A percentile compares a stretch with the other conserved stretches of the same genome.
Conservation (phyloP, 2,329 filamentous ascomycete species). For the Aspergillus sp. region DNA sequence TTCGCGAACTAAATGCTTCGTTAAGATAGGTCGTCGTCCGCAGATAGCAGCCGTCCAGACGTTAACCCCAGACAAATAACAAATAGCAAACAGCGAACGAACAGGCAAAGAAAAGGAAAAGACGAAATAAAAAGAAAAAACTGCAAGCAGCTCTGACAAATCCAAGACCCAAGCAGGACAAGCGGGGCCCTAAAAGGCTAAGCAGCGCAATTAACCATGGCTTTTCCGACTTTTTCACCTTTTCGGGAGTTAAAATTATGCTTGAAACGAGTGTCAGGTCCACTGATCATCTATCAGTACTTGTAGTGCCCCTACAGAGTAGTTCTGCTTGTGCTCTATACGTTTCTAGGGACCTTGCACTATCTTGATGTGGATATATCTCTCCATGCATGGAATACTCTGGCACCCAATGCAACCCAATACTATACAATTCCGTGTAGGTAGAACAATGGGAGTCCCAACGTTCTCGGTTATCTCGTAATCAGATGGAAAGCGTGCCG, state of each 20-base stretch:
- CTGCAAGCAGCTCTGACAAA: not conserved
- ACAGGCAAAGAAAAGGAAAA: not conserved
- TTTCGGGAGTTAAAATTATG: not conserved
- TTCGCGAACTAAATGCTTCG: not conserved
- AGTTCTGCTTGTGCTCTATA: not conserved
- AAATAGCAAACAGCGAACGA: not conserved
- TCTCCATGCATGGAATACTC: too few species aligned
- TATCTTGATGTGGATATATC: too few species aligned
- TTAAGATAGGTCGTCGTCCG: too few species aligned
- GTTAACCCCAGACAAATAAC: not conserved
- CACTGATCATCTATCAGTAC: not conserved
- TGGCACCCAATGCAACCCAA: too few species aligned
- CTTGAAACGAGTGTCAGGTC: not conserved
- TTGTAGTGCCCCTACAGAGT: too few species aligned
- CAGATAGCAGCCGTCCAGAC: not conserved
- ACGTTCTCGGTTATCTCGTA: too few species aligned
- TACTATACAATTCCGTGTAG: not conserved
- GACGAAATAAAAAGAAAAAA: not conserved
- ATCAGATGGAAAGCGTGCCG: not conserved
- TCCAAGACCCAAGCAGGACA: not conserved
- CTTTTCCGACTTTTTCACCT: not conserved
- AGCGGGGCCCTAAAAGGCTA: constrained; percentile 2
- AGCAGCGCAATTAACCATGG: not conserved
- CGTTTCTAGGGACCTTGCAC: not conserved
- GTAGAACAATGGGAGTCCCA: not conserved